Evolutionary conservation across 2,329 filamentous ascomycete species (phyloP), one percentile per base, ranked within the genome.

Genomic region (Hypocreales sp.): DNA sequence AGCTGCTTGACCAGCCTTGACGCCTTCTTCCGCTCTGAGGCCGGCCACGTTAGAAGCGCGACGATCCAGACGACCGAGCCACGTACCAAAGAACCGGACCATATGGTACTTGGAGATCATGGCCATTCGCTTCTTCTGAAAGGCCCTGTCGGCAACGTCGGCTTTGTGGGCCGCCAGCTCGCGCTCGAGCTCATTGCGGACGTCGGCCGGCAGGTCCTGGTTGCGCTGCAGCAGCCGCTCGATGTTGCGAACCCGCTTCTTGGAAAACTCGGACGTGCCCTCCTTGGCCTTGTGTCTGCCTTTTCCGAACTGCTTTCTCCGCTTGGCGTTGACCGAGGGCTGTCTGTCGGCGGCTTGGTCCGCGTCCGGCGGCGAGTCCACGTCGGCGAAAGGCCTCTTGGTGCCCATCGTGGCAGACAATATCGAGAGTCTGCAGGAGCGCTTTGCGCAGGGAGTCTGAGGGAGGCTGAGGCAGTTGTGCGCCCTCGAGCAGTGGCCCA

Each of bases 81-180:
- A 36, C 38, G 8, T 59, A 79, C 80, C 81, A 51, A 87, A 87
- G 47, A 90, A 90, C 16, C 81, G 63, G 27, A 87, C 71, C 68
- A 82, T 86, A 48, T 87, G 80, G 41, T 84, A 90, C 48, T 75
- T 79, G 27, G 61, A 61, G 35, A 86, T 83, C 68, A 86, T 81
- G 32, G 71, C 63, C 40, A 64, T 64, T 38, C 71, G 64, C 44
- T 62, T 64, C 53, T 72, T 74, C 40, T 72, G 70, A 32, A 64
- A 61, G 32, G 67, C 57, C 25, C 66, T 61, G 35, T 67, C 61
- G 5, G 53, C 60, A 32, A 86, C 58, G 41, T 79, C 75, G 36
- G 68, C 60, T 48, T 71, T 64, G 41, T 74, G 75, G 5, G 73
- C 64, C 25, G 64, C 65, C 35, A 87, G 55, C 44, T 83, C 80